A percentile compares a stretch with the other conserved stretches of the same genome.
phyloP scores from a whole-genome alignment of 2,329 filamentous ascomycete species.

The Lomentospora prolificans region DNA sequence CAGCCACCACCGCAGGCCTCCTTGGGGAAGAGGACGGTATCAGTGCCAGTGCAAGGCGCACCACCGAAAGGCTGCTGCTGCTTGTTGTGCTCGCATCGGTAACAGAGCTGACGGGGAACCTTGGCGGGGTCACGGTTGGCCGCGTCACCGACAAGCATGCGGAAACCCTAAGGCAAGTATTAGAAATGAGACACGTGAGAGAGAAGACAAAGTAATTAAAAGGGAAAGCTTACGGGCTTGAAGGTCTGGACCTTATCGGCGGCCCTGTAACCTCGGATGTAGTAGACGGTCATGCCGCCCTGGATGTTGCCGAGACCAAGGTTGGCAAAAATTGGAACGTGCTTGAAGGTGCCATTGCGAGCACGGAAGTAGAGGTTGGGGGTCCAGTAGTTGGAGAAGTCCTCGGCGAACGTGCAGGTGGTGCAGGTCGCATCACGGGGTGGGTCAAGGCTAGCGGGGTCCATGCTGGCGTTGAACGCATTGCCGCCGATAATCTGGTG shows the following conservation, averaged over 20 bases:
- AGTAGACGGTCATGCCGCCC: conserved; percentile 34
- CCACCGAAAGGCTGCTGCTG: conserved; percentile 37
- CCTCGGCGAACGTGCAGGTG: conserved; percentile 24
- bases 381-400: conserved; percentile 25
- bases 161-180: conserved; percentile 38
- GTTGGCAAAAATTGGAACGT: conserved; percentile 56
- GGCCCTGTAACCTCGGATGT: conserved; percentile 19
- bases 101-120: conserved; percentile 27
- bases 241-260: conserved; percentile 30
- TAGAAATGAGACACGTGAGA: too few species aligned
- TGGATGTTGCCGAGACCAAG: conserved; percentile 32
- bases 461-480: conserved; percentile 26
- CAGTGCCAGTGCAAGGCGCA: conserved; percentile 36
- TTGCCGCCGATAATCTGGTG: conserved; percentile 42
- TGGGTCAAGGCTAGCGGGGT: conserved; percentile 13
- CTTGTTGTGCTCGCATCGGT: conserved; percentile 32
- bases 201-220: background rate
- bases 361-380: conserved; percentile 24
- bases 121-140: conserved; percentile 27
- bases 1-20: conserved; percentile 39
- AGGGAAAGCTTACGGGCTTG: conserved; percentile 21
- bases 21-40: conserved; percentile 38
- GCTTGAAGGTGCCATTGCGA: conserved; percentile 41
- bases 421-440: conserved; percentile 25
- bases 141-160: conserved; percentile 34